Evolutionary conservation across 2,329 filamentous ascomycete genomes (phyloP).

Genomic region (Xylariaceae sp.): DNA sequence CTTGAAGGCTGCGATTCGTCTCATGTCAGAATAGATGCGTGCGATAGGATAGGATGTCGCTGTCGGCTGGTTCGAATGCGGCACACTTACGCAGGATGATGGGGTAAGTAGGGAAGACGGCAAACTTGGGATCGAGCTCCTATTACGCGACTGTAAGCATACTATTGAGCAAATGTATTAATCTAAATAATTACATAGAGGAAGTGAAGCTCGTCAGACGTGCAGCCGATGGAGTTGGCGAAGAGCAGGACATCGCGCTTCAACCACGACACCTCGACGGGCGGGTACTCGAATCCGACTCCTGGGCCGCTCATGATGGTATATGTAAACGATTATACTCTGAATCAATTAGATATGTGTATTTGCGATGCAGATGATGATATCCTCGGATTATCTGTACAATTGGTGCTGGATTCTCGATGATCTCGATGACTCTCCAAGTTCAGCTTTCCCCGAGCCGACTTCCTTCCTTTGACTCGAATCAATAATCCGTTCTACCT

Average conservation of each 20-base stretch:
- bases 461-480: background rate
- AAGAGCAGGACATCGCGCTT: conserved; percentile 88
- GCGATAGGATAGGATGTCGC: background rate
- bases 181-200: conserved; percentile 58
- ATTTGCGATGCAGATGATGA: too few species aligned
- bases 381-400: too few species aligned
- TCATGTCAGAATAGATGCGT: background rate
- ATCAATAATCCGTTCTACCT: background rate
- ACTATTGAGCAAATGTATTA: too few species aligned
- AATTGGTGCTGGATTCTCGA: too few species aligned
- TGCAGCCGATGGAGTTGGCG: conserved; percentile 81
- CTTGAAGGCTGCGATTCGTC: conserved; percentile 59
- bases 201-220: conserved; percentile 83
- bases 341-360: background rate
- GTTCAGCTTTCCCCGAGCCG: too few species aligned
- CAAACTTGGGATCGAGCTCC: conserved; percentile 83
- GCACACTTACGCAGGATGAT: conserved; percentile 63
- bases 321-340: background rate
- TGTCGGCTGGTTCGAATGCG: background rate
- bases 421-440: too few species aligned
- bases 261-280: conserved; percentile 72
- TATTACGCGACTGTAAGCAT: conserved; percentile 33
- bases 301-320: conserved; percentile 45
- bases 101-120: conserved; percentile 84
- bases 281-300: conserved; percentile 74